Base-by-base conservation (phyloP, 805 yeast genomes). In the Spathaspora gorwiae region DNA sequence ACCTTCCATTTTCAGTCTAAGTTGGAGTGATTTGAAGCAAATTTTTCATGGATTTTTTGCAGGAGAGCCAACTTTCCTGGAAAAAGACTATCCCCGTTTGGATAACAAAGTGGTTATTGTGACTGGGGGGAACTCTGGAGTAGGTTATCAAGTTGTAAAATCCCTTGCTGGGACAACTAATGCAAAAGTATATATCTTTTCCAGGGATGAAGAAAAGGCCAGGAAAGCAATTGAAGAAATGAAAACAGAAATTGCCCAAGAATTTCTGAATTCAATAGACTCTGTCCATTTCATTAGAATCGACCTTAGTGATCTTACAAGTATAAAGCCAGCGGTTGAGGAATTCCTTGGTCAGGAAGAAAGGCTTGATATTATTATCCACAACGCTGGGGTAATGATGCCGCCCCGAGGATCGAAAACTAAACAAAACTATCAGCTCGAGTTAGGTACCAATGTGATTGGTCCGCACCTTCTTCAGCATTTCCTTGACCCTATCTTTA, bases 401-500 rank as follows among this genome's bases (percentile, higher is more conserved):
- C 61, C 61, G 1, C 66, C 65, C 1, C 48, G 48, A 29, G 65
- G 65, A n/a, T 54, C 58, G 38, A 62, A 49, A 37, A 45, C 56
- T n/a, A 54, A 52, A 40, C 79, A 77, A 56, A 78, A 75, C 9
- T 66, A 60, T 45, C 81, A 78, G 42, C 44, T 62, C 33, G 76
- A 72, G 43, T 56, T 75, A 35, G 81, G 78, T 8, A 68, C 72
- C 14, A 78, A 78, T 54, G 66, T 55, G 14, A 50, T 78, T 12
- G 81, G 75, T 2, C 75, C 76, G 26, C 73, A 65, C 43, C 54
- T 75, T n/a, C 56, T 78, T 15, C 70, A 74, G 48, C 61, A 65
- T 38, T 53, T 62, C 26, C 53, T 75, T 39, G 62, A 60, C 26
- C 73, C 74, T 7, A 47, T 73, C 5, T 47, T 78, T 13, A 45